Evolutionary conservation across 768 basidiomycete species (phyloP).

Genomic region (Phylloporus sp.): DNA sequence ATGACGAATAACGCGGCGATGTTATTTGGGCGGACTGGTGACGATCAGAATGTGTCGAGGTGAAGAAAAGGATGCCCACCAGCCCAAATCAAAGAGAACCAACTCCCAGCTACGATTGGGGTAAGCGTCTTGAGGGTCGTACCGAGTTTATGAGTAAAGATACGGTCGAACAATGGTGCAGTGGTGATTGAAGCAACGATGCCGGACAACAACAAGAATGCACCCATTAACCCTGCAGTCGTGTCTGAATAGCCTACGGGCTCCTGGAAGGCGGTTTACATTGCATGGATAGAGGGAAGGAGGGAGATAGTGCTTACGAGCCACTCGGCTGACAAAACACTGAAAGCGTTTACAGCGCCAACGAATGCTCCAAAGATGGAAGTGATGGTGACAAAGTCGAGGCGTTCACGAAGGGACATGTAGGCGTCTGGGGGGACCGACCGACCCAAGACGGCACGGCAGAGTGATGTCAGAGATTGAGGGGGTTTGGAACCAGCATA

Average conservation of each 20-base stretch:
- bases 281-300: not conserved
- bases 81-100: constrained; percentile 80
- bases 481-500: constrained; percentile 63
- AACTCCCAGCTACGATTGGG: constrained; percentile 55
- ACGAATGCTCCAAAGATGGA: constrained; percentile 61
- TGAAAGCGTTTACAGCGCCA: constrained; percentile 60
- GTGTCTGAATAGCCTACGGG: constrained; percentile 69
- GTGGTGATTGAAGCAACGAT: constrained; percentile 62
- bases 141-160: constrained; percentile 71
- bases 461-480: constrained; percentile 48
- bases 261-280: constrained; percentile 35
- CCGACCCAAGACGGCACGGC: constrained; percentile 48
- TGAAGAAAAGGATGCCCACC: constrained; percentile 38
- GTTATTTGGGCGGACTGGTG: constrained; percentile 58
- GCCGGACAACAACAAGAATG: constrained; percentile 63
- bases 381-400: constrained; percentile 62
- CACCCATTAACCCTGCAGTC: constrained; percentile 66
- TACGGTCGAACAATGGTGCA: constrained; percentile 75
- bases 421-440: constrained; percentile 37
- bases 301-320: constrained; percentile 42
- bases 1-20: constrained; percentile 56
- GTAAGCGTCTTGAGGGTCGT: constrained; percentile 53
- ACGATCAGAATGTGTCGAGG: not conserved
- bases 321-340: constrained; percentile 62
- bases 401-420: constrained; percentile 62